Evolutionary conservation across 768 basidiomycete genomes (phyloP).

Genomic region (Hygrophorus pudorinus): DNA sequence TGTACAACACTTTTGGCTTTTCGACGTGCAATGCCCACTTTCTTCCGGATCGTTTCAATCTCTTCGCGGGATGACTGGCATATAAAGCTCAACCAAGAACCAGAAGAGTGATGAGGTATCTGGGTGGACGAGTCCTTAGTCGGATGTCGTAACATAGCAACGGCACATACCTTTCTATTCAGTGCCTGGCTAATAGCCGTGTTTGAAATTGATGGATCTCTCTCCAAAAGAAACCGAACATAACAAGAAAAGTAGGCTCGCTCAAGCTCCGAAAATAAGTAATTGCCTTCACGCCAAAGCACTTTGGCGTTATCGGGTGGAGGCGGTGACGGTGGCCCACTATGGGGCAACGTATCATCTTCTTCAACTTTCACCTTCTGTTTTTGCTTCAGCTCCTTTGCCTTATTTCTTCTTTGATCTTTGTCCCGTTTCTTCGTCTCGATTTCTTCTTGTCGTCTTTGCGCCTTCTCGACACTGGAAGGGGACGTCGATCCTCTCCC

Average conservation of each 20-base stretch:
- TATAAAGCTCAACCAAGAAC: slow-evolving; percentile 42
- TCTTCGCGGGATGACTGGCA: slow-evolving; percentile 20
- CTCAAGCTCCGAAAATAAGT: slow-evolving; percentile 42
- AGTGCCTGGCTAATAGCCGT: slow-evolving; percentile 28
- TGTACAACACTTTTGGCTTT: slow-evolving; percentile 24
- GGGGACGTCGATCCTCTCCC: not conserved
- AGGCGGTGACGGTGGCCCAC: slow-evolving; percentile 28
- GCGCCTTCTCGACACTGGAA: not conserved
- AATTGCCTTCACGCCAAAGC: slow-evolving; percentile 20
- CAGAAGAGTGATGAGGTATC: slow-evolving; percentile 49
- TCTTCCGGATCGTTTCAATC: slow-evolving; percentile 39
- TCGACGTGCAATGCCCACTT: slow-evolving; percentile 38
- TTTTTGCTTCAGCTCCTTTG: not conserved
- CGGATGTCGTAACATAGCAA: not conserved
- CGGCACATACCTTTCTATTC: slow-evolving; percentile 33
- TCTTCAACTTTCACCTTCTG: not conserved
- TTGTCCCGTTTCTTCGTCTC: not conserved
- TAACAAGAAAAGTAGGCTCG: slow-evolving; percentile 36
- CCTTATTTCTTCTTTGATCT: not conserved
- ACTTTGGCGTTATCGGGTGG: slow-evolving; percentile 32
- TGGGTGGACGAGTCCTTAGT: slow-evolving; percentile 16
- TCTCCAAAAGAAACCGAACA: slow-evolving; percentile 32
- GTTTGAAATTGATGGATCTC: slow-evolving; percentile 35
- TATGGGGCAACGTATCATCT: not conserved
- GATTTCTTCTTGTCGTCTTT: not conserved